Base-by-base conservation (phyloP, 352 stramenopile genomes). In the Pythium sp. region DNA sequence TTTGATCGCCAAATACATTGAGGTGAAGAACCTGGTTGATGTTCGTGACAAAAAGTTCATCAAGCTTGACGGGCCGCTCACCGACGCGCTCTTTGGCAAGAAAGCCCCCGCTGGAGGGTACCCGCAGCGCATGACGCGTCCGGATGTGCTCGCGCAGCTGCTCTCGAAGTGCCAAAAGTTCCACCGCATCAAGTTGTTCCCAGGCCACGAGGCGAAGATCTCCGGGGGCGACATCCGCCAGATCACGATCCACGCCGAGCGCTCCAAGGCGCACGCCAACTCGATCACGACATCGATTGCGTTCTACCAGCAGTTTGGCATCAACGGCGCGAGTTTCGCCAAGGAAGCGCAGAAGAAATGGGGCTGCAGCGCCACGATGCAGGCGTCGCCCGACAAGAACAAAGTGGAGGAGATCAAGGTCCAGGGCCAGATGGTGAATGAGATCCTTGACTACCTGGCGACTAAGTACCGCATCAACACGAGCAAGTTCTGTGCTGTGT, bases 331-430 rank as follows among this genome's bases (percentile, higher is more conserved):
- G 5, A 64, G 71, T 7, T 93, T 94, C 69, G 81, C 76, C n/a
- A 92, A 91, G 63, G 88, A 96, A 15, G 84, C 70, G 3, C 85
- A 93, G 58, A 93, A 93, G 67, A 93, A 89, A 54, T 96, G 86
- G 86, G 88, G 86, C 18, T 94, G 82, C 65, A 91, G 82, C 59
- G 87, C 86, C 26, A 72, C 82, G 26, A 65, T 81, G 43, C 79
- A 86, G 51, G 3, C 70, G 15, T 82, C 76, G 0, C 71, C 82
- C 22, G 84, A 92, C 59, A 93, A 93, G 71, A 78, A 75, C 47
- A 84, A 82, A 28, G 75, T 75, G 1, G 79, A 93, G 30, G 85
- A 96, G 70, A 86, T 96, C 65, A 79, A 87, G 51, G 71, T 96
- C 20, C 86, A 93, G 69, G 88, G 88, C 14, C 85, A 96, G 47